These are phyloP conservation scores for Blastobotrys indianensis DNA, from an alignment of 1,139 yeast genomes.

Conservation along the genomic window DNA sequence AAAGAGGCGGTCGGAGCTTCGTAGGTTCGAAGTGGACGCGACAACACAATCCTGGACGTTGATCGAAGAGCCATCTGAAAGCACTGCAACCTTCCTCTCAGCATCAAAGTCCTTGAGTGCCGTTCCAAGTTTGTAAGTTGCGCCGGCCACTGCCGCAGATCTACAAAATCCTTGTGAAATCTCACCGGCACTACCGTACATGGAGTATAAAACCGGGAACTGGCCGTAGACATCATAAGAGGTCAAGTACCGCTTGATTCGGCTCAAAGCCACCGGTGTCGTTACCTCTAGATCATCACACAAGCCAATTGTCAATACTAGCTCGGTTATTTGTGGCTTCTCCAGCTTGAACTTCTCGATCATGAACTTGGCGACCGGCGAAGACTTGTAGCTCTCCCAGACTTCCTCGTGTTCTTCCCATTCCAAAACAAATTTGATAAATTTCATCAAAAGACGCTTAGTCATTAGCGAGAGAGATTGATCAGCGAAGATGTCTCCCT, in stretches of 20 bases:
- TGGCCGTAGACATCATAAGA: conserved; percentile 93
- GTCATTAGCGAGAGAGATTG: conserved; percentile 69
- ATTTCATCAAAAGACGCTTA: conserved; percentile 85
- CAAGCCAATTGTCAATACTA: conserved; percentile 80
- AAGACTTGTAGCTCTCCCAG: conserved; percentile 51
- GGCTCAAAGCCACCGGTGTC: conserved; percentile 68
- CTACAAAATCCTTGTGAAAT: conserved; percentile 95
- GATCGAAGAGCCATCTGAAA: conserved; percentile 71
- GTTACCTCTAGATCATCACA: conserved; percentile 54
- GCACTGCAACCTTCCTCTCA: conserved; percentile 55
- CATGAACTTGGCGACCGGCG: conserved; percentile 56
- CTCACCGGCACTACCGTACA: conserved; percentile 96
- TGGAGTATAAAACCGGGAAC: conserved; percentile 87
- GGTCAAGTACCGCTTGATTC: conserved; percentile 74
- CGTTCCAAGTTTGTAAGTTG: conserved; percentile 81
- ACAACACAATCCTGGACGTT: conserved; percentile 40
- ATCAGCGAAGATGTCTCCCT: conserved; percentile 91
- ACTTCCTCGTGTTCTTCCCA: conserved; percentile 50
- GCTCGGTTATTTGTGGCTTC: conserved; percentile 69
- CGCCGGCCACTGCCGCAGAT: conserved; percentile 97
- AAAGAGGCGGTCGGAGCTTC: background rate
- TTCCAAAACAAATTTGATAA: conserved; percentile 79
- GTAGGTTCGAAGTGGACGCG: conserved; percentile 7
- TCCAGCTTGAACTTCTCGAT: conserved; percentile 62
- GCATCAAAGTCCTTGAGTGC: conserved; percentile 60